phyloP scores from a whole-genome alignment of 495 filamentous ascomycete genomes.

The Astrothelium macrocarpum region DNA sequence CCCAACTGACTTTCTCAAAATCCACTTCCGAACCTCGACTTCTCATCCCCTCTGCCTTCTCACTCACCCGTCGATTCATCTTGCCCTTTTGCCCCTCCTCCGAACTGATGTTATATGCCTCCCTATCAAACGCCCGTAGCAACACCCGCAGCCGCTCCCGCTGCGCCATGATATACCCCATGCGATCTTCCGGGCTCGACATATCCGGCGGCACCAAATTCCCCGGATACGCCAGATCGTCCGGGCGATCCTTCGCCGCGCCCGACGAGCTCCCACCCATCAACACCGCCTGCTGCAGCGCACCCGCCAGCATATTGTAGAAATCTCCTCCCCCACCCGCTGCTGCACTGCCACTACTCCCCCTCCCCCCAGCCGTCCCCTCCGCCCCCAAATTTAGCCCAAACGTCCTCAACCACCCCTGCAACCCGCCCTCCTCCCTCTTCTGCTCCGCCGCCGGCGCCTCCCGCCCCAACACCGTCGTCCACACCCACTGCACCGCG shows the following conservation, averaged over 20 bases:
- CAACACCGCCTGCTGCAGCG: conserved; percentile 41
- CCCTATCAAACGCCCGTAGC: conserved; percentile 62
- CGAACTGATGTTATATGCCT: conserved; percentile 46
- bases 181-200: conserved; percentile 49
- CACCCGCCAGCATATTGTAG: conserved; percentile 66
- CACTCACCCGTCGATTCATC: conserved; percentile 19
- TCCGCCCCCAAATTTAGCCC: background rate
- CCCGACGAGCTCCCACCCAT: background rate
- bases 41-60: conserved; percentile 37
- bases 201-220: conserved; percentile 60
- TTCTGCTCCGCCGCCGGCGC: conserved; percentile 44
- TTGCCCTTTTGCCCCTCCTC: conserved; percentile 8
- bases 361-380: background rate
- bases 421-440: conserved; percentile 49
- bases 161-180: conserved; percentile 61
- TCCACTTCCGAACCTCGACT: conserved; percentile 69
- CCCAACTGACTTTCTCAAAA: conserved; percentile 74
- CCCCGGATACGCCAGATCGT: conserved; percentile 47
- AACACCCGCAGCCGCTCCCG: conserved; percentile 61
- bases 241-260: conserved; percentile 10
- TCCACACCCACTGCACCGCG: conserved; percentile 55
- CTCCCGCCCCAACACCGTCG: conserved; percentile 38
- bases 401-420: conserved; percentile 55
- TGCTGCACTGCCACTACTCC: conserved; percentile 23
- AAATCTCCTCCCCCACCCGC: conserved; percentile 45